Percentiles rank a stretch among this genome's conserved stretches.
phyloP scores from a whole-genome alignment of 768 basidiomycete genomes.

The Trametes maxima region DNA sequence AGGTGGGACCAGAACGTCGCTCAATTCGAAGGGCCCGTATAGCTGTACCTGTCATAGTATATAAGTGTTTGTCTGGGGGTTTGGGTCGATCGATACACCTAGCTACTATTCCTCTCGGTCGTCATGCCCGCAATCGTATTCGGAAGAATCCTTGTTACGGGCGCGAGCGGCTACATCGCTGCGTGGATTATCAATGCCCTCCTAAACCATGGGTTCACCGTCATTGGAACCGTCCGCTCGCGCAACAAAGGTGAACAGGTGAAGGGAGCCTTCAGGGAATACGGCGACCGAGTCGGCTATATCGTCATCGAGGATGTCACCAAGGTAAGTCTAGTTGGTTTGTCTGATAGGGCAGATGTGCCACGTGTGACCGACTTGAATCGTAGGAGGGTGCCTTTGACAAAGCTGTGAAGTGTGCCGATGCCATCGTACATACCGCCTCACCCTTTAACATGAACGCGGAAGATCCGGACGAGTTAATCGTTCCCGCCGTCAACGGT shows the following conservation, averaged over 20 bases:
- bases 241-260: constrained; percentile 45
- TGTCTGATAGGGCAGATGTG: neutral
- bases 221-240: constrained; percentile 47
- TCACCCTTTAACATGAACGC: constrained; percentile 35
- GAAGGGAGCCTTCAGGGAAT: constrained; percentile 36
- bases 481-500: constrained; percentile 71
- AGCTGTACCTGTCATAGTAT: too few relatives aligned
- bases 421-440: constrained; percentile 43
- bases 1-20: too few relatives aligned
- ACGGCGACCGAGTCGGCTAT: constrained; percentile 41
- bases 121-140: constrained; percentile 27
- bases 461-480: constrained; percentile 44
- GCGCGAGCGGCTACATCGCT: constrained; percentile 30
- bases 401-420: constrained; percentile 47
- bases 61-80: too few relatives aligned
- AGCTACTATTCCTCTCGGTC: too few relatives aligned
- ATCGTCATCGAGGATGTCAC: constrained; percentile 51
- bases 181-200: constrained; percentile 35
- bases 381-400: constrained; percentile 41
- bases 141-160: constrained; percentile 30
- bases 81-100: neutral
- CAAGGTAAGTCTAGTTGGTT: constrained; percentile 27
- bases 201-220: constrained; percentile 41
- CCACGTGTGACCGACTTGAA: neutral
- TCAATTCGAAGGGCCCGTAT: too few relatives aligned